Evolutionary conservation across 495 filamentous ascomycete genomes (phyloP).

Genomic region (Talaromyces trachyspermus): DNA sequence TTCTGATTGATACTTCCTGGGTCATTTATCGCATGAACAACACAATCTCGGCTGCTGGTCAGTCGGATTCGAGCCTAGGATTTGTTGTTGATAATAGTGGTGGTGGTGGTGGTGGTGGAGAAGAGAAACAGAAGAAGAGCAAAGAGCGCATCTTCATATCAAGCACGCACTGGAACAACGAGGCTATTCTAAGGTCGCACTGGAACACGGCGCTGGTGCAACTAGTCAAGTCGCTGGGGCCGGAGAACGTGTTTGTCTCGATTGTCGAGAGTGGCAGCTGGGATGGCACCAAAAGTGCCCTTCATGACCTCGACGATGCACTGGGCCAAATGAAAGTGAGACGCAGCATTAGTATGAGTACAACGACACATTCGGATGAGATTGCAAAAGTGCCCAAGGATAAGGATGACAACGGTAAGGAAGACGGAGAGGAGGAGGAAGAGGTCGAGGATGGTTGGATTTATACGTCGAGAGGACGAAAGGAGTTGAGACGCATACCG

Average conservation of each 20-base stretch:
- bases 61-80: not conserved
- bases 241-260: slow-evolving; percentile 62
- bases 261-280: slow-evolving; percentile 66
- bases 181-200: slow-evolving; percentile 48
- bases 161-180: slow-evolving; percentile 66
- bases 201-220: slow-evolving; percentile 56
- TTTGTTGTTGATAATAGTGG: too few species aligned
- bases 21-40: not conserved
- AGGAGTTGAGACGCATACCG: slow-evolving; percentile 58
- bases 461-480: slow-evolving; percentile 29
- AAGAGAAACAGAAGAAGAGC: too few species aligned
- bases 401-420: too few species aligned
- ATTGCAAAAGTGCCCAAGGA: slow-evolving; percentile 35
- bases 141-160: slow-evolving; percentile 59
- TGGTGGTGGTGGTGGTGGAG: too few species aligned
- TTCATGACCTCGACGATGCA: slow-evolving; percentile 47
- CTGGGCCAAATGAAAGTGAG: not conserved
- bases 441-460: slow-evolving; percentile 10
- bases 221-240: slow-evolving; percentile 48
- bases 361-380: slow-evolving; percentile 3
- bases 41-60: not conserved
- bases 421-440: too few species aligned
- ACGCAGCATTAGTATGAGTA: slow-evolving; percentile 1
- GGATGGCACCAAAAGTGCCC: slow-evolving; percentile 59
- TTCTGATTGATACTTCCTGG: not conserved